phyloP scores from a whole-genome alignment of 345 rosid genomes.

The Ceriops decandra region DNA sequence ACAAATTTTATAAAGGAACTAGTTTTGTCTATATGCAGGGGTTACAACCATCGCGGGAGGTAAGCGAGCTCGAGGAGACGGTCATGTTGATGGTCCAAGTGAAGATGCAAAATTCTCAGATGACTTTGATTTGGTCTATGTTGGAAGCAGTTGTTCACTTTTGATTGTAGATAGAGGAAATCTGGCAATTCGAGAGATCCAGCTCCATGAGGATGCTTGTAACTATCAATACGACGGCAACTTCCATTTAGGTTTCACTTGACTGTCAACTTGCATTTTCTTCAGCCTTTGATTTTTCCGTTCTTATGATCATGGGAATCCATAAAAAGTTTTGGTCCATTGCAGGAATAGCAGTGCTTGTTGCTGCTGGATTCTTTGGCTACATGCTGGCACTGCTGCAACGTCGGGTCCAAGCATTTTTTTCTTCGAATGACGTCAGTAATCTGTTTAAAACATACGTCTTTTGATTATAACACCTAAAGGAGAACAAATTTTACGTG shows the following conservation, averaged over 20 bases:
- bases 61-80: conserved; percentile 60
- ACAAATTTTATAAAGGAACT: background rate
- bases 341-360: conserved; percentile 73
- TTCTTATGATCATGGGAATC: background rate
- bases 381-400: conserved; percentile 88
- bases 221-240: conserved; percentile 49
- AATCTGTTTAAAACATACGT: background rate
- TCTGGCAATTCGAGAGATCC: conserved; percentile 86
- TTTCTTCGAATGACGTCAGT: conserved; percentile 60
- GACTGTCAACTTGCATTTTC: conserved; percentile 5
- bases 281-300: background rate
- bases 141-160: conserved; percentile 78
- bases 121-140: conserved; percentile 75
- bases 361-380: conserved; percentile 73
- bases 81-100: conserved; percentile 73
- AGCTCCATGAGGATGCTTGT: conserved; percentile 73
- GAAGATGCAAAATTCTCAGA: conserved; percentile 82
- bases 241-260: conserved; percentile 59
- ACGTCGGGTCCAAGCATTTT: conserved; percentile 53
- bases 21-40: conserved; percentile 38
- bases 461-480: too few species aligned
- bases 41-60: conserved; percentile 91
- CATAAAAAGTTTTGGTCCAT: conserved; percentile 9
- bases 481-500: too few species aligned
- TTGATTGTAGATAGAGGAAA: conserved; percentile 80